phyloP scores from a whole-genome alignment of 805 yeast species.

The Groenewaldozyma tartarivorans region DNA sequence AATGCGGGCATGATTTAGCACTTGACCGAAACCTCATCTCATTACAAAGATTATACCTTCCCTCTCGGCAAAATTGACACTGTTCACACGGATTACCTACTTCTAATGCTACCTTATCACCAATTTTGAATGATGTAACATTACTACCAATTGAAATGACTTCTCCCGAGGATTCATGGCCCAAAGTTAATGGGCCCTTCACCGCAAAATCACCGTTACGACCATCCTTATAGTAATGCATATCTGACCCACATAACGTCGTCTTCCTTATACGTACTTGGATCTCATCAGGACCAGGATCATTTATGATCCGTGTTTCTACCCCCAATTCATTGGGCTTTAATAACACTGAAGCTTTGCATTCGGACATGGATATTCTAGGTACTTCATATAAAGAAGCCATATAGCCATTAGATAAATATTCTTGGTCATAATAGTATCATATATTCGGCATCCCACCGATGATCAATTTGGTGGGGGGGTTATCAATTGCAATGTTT shows the following conservation, averaged over 20 bases:
- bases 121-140: constrained; percentile 59
- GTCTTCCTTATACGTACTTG: constrained; percentile 13
- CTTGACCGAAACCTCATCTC: constrained; percentile 88
- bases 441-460: too few relatives aligned
- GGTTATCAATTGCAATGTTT: too few relatives aligned
- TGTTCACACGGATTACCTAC: constrained; percentile 75
- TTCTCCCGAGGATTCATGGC: constrained; percentile 80
- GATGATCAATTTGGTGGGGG: too few relatives aligned
- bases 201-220: constrained; percentile 71
- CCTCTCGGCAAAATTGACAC: constrained; percentile 84
- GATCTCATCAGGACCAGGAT: constrained; percentile 12
- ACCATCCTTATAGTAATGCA: constrained; percentile 74
- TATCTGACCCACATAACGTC: constrained; percentile 52
- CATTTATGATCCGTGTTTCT: constrained; percentile 9
- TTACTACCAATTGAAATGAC: constrained; percentile 59
- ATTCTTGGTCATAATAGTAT: too few relatives aligned
- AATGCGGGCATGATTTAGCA: constrained; percentile 42
- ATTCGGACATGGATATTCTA: too few relatives aligned
- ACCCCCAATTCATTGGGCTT: constrained; percentile 13
- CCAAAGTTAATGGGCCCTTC: constrained; percentile 71
- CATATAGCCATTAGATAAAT: too few relatives aligned
- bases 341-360: constrained; percentile 12
- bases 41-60: constrained; percentile 75
- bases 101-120: constrained; percentile 83
- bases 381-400: too few relatives aligned